These are phyloP conservation scores for Suillus subaureus DNA, from an alignment of 768 basidiomycete species.

Conservation along the genomic window DNA sequence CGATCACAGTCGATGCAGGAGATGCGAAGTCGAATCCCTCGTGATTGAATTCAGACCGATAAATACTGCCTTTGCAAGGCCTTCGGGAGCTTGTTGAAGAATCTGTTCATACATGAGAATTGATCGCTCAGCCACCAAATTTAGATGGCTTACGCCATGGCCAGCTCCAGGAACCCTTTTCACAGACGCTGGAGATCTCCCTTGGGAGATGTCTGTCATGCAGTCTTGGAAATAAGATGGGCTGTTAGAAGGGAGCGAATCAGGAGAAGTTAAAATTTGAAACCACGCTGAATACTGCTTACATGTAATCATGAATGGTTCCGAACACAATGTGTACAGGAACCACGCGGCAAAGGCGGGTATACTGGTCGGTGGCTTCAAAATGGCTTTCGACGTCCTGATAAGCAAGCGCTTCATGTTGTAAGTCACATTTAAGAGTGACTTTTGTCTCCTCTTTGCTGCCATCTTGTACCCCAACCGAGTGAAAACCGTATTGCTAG, in stretches of 20 bases:
- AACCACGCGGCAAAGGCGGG: slow-evolving; percentile 34
- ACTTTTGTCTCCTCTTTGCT: slow-evolving; percentile 23
- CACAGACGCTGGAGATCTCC: slow-evolving; percentile 44
- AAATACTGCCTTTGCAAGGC: slow-evolving; percentile 38
- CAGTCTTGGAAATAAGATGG: slow-evolving; percentile 48
- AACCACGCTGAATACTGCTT: slow-evolving; percentile 13
- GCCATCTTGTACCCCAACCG: background rate
- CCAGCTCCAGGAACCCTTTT: slow-evolving; percentile 46
- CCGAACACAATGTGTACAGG: slow-evolving; percentile 56
- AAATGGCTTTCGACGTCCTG: slow-evolving; percentile 47
- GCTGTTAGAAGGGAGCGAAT: slow-evolving; percentile 26
- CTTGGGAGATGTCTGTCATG: slow-evolving; percentile 41
- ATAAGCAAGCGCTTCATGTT: slow-evolving; percentile 49
- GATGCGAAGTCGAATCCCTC: background rate
- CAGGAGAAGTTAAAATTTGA: slow-evolving; percentile 1
- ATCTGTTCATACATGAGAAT: slow-evolving; percentile 31
- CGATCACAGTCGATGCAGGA: slow-evolving; percentile 9
- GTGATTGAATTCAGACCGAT: slow-evolving; percentile 36
- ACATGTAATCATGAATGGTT: slow-evolving; percentile 47
- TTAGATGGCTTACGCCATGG: slow-evolving; percentile 41
- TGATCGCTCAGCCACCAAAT: slow-evolving; percentile 1
- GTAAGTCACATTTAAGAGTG: slow-evolving; percentile 44
- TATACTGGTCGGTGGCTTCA: slow-evolving; percentile 38
- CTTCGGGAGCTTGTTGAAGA: slow-evolving; percentile 47
- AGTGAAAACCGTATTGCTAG: slow-evolving; percentile 15